Evolutionary conservation across 2,329 filamentous ascomycete genomes (phyloP).

Genomic region (Neonectria hederae): DNA sequence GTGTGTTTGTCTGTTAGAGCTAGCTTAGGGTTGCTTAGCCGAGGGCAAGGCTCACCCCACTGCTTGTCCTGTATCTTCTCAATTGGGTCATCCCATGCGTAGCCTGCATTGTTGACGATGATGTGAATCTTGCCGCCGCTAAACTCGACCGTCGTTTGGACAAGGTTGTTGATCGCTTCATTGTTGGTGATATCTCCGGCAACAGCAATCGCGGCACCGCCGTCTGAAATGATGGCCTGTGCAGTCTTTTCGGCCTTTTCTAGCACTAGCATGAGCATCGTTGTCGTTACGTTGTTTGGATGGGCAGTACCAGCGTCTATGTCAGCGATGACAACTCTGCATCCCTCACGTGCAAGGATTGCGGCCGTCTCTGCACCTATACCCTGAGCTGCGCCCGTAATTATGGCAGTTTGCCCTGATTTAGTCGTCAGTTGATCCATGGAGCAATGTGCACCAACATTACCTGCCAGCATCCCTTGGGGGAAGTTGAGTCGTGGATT

Average conservation of each 20-base stretch:
- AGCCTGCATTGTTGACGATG: constrained; percentile 26
- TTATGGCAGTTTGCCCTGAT: constrained; percentile 20
- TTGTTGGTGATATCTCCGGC: constrained; percentile 19
- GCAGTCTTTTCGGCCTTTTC: constrained; percentile 14
- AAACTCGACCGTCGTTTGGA: constrained; percentile 16
- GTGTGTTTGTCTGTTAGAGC: constrained; percentile 61
- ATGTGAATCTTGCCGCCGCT: constrained; percentile 20
- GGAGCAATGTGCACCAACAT: neutral
- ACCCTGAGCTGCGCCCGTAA: constrained; percentile 18
- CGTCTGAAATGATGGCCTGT: constrained; percentile 14
- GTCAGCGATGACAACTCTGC: constrained; percentile 19
- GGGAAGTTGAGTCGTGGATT: constrained; percentile 19
- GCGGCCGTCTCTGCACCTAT: constrained; percentile 20
- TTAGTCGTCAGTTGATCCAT: neutral
- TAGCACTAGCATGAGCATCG: neutral
- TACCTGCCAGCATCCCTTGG: constrained; percentile 20
- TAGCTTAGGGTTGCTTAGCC: neutral
- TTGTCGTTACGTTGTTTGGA: neutral
- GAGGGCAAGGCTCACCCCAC: constrained; percentile 58
- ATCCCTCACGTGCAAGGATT: constrained; percentile 14
- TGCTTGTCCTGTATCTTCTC: constrained; percentile 93
- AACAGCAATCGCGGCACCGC: constrained; percentile 13
- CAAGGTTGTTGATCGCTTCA: constrained; percentile 8
- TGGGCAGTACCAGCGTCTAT: constrained; percentile 13
- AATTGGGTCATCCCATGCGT: constrained; percentile 81